Evolutionary conservation across 1,284 basidiomycete species (phyloP), one percentile per base, ranked within the genome.

Genomic region (Entoloma clypeatum): DNA sequence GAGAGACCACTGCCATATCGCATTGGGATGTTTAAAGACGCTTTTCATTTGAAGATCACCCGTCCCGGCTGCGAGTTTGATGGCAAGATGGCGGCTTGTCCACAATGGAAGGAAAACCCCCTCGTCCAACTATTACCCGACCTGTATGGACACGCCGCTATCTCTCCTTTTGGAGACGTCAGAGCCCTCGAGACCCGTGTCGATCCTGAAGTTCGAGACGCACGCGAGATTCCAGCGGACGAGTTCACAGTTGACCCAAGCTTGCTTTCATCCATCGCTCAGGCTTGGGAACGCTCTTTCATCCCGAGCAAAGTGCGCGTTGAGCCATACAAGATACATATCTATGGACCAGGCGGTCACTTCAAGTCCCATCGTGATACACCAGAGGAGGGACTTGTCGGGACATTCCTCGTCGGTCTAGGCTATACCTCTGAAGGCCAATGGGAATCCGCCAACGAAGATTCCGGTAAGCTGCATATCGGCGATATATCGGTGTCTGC

Each of bases 291-390:
- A n/a, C 29, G 47, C 16, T 18, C 48, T 22, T 60, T 62, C 43
- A 36, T 50, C 14, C 52, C 55, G 4, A 13, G 39, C 5, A 26
- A 48, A 1, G 52, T 62, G 11, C 54, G 54, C 31, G 55, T 51
- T 10, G 51, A 55, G 23, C 58, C 59, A 1, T 61, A 63, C 52
- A 61, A 62, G 48, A 62, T 62, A 16, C 54, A 62, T 26, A 36
- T 62, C 9, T 61, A 62, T 34, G 61, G 60, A 1, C 50, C 52
- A 0, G 49, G 45, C 2, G 61, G 55, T 3, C 55, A 59, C 31
- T 63, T 62, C 49, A 45, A 50, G 29, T 11, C 47, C 7, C 62
- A 62, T 31, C 54, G 55, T n/a, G 60, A 62, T 39, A 62, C 61
- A 1, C 61, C 56, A 1, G 49, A 60, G 43, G 46, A 44, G 8